These are phyloP conservation scores for Metschnikowia orientalis DNA, from an alignment of 805 yeast genomes.

Conservation along the genomic window DNA sequence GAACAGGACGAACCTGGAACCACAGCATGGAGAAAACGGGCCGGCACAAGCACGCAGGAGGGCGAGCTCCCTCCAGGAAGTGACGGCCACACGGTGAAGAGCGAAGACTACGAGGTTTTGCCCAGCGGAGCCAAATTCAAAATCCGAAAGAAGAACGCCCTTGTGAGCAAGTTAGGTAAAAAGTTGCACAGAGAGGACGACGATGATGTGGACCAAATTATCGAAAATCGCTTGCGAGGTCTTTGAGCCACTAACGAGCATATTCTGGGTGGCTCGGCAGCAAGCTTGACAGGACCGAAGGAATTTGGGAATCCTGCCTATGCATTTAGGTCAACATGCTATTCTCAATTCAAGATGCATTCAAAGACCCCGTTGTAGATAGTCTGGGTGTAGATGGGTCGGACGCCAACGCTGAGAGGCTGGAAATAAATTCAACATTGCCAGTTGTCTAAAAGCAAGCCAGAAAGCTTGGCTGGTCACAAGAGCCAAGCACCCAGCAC, in stretches of 20 bases:
- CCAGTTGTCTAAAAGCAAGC: too few species aligned
- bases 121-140: constrained; percentile 71
- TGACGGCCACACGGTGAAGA: constrained; percentile 26
- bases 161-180: constrained; percentile 31
- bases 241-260: background rate
- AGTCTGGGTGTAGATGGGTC: too few species aligned
- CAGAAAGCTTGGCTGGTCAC: too few species aligned
- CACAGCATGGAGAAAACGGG: constrained; percentile 43
- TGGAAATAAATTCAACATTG: too few species aligned
- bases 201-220: constrained; percentile 51
- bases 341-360: too few species aligned
- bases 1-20: constrained; percentile 20
- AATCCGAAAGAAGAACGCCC: constrained; percentile 22
- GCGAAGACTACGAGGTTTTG: constrained; percentile 47
- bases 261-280: background rate
- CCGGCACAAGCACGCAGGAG: constrained; percentile 43
- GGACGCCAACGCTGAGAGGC: constrained; percentile 1
- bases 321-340: too few species aligned
- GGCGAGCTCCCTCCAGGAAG: constrained; percentile 51
- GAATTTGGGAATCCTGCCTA: too few species aligned
- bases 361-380: too few species aligned
- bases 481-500: too few species aligned
- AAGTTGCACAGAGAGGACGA: constrained; percentile 35
- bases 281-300: too few species aligned
- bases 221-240: constrained; percentile 41